phyloP scores from a whole-genome alignment of 768 basidiomycete genomes.

The Rhodosporidiobolus odoratus region DNA sequence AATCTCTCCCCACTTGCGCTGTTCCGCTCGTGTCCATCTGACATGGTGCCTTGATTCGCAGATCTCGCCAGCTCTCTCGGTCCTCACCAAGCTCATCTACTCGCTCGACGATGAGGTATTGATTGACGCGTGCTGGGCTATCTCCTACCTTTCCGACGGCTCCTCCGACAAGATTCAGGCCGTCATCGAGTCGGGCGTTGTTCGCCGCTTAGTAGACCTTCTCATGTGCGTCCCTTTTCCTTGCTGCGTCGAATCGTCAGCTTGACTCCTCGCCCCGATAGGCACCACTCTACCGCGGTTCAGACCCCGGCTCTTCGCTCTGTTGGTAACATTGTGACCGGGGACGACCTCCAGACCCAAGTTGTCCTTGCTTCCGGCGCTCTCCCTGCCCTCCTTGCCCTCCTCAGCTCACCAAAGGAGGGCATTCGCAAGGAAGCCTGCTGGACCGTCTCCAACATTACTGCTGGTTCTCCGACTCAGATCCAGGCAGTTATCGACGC shows the following conservation, averaged over 20 bases:
- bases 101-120: slow-evolving; percentile 98
- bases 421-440: slow-evolving; percentile 99
- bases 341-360: slow-evolving; percentile 98
- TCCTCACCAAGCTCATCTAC: slow-evolving; percentile 95
- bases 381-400: slow-evolving; percentile 83
- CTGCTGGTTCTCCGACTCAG: slow-evolving; percentile 92
- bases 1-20: neutral
- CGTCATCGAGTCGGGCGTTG: slow-evolving; percentile 96
- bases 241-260: neutral
- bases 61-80: slow-evolving; percentile 96
- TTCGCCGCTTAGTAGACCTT: slow-evolving; percentile 91
- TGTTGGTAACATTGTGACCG: slow-evolving; percentile 98
- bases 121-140: slow-evolving; percentile 99
- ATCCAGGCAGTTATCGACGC: slow-evolving; percentile 97
- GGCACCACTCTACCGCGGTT: slow-evolving; percentile 66
- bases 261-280: slow-evolving; percentile 30
- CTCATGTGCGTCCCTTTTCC: slow-evolving; percentile 58
- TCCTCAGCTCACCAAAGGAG: slow-evolving; percentile 94
- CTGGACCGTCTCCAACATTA: slow-evolving; percentile 99
- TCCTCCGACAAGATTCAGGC: slow-evolving; percentile 99
- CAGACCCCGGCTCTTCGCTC: slow-evolving; percentile 98
- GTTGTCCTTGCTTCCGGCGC: slow-evolving; percentile 98
- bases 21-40: slow-evolving; percentile 12
- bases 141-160: slow-evolving; percentile 97
- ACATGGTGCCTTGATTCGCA: slow-evolving; percentile 46